phyloP scores from a whole-genome alignment of 345 rosid species.

The Viola odorata region DNA sequence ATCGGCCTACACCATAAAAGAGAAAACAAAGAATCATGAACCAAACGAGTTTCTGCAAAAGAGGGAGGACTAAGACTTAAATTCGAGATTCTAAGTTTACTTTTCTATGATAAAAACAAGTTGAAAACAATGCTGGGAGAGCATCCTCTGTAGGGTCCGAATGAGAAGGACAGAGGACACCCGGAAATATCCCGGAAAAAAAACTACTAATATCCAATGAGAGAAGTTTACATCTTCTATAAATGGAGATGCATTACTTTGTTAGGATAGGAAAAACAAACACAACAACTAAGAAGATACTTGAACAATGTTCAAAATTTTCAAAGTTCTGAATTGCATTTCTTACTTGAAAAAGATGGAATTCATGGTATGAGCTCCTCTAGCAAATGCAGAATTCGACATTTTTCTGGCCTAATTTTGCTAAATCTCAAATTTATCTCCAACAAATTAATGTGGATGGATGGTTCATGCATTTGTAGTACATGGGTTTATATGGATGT shows the following conservation, averaged over 20 bases:
- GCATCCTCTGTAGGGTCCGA: too few relatives aligned
- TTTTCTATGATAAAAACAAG: too few relatives aligned
- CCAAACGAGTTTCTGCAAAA: too few relatives aligned
- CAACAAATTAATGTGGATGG: not conserved
- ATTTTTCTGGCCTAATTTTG: not conserved
- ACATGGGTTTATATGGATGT: not conserved
- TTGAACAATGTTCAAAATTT: not conserved
- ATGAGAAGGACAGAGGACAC: too few relatives aligned
- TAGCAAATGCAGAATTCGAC: slow-evolving; percentile 19
- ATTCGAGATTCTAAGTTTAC: too few relatives aligned
- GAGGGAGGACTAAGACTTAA: too few relatives aligned
- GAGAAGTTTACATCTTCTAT: too few relatives aligned
- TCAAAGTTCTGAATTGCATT: not conserved
- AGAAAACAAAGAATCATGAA: not conserved
- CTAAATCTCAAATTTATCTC: too few relatives aligned
- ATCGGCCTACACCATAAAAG: slow-evolving; percentile 20
- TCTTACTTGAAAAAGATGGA: slow-evolving; percentile 36
- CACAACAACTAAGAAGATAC: not conserved
- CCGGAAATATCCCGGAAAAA: too few relatives aligned
- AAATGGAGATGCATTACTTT: not conserved
- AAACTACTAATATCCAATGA: too few relatives aligned
- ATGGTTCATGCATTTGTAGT: not conserved
- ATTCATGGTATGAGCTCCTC: slow-evolving; percentile 34
- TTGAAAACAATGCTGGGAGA: too few relatives aligned
- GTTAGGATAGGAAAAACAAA: too few relatives aligned